A percentile compares a stretch with the other conserved stretches of the same genome.
These are phyloP conservation scores for Colletotrichum trifolii DNA, from an alignment of 2,329 filamentous ascomycete genomes.

Conservation along the genomic window DNA sequence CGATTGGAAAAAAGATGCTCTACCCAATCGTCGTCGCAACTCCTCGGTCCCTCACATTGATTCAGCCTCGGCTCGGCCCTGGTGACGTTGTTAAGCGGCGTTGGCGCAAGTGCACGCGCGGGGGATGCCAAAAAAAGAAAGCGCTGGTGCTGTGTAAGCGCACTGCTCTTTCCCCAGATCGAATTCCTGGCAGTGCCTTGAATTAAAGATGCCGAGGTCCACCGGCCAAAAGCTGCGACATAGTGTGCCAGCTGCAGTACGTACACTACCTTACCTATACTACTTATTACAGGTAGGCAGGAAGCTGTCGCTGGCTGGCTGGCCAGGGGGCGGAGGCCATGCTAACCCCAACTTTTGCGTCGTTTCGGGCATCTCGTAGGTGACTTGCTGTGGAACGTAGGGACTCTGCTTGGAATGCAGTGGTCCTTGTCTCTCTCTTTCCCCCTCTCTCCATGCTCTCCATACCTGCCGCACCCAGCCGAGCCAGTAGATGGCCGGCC, in stretches of 20 bases:
- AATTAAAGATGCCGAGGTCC: slow-evolving; percentile 36
- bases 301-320: too few species aligned
- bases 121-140: not conserved
- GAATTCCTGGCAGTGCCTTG: slow-evolving; percentile 4
- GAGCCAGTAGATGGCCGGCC: slow-evolving; percentile 14
- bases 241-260: not conserved
- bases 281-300: not conserved
- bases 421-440: not conserved
- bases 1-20: too few species aligned
- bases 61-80: too few species aligned
- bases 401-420: not conserved
- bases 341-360: too few species aligned
- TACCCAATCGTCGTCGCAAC: too few species aligned
- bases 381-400: not conserved
- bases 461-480: slow-evolving; percentile 25
- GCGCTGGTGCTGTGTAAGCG: slow-evolving; percentile 6
- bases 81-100: too few species aligned
- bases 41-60: too few species aligned
- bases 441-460: not conserved
- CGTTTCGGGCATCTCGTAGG: too few species aligned
- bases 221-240: slow-evolving; percentile 17
- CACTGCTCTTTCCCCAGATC: not conserved
- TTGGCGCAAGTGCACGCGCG: too few species aligned
- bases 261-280: not conserved
- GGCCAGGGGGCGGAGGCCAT: too few species aligned